phyloP scores from a whole-genome alignment of 306 rosid species.

The Castanea crenata region DNA sequence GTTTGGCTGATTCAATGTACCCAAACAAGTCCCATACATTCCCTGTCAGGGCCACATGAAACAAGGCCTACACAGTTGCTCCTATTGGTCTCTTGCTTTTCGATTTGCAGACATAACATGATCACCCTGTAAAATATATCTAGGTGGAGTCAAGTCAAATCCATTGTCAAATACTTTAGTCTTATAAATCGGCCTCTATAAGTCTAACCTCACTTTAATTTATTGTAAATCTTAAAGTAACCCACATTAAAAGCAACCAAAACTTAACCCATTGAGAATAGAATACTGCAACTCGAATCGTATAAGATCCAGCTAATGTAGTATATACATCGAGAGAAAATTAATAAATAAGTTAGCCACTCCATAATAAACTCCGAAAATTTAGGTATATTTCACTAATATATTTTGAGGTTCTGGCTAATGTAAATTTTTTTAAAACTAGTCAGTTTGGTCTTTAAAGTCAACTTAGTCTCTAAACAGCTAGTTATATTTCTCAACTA shows the following conservation, averaged over 20 bases:
- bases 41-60: constrained; percentile 36
- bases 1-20: constrained; percentile 16
- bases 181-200: background rate
- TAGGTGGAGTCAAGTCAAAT: background rate
- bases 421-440: too few relatives aligned
- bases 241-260: too few relatives aligned
- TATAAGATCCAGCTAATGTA: background rate
- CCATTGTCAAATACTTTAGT: background rate
- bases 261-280: background rate
- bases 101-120: constrained; percentile 14
- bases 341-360: background rate
- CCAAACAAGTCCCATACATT: constrained; percentile 23
- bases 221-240: too few relatives aligned
- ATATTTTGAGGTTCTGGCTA: too few relatives aligned
- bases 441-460: too few relatives aligned
- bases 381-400: background rate
- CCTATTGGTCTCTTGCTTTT: background rate
- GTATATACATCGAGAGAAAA: background rate
- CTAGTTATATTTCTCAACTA: too few relatives aligned
- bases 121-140: background rate
- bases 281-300: too few relatives aligned
- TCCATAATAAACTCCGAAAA: background rate
- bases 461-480: too few relatives aligned
- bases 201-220: too few relatives aligned
- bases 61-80: constrained; percentile 25